Evolutionary conservation across 768 basidiomycete genomes (phyloP).

Genomic region (Hemileccinum rubropunctum): DNA sequence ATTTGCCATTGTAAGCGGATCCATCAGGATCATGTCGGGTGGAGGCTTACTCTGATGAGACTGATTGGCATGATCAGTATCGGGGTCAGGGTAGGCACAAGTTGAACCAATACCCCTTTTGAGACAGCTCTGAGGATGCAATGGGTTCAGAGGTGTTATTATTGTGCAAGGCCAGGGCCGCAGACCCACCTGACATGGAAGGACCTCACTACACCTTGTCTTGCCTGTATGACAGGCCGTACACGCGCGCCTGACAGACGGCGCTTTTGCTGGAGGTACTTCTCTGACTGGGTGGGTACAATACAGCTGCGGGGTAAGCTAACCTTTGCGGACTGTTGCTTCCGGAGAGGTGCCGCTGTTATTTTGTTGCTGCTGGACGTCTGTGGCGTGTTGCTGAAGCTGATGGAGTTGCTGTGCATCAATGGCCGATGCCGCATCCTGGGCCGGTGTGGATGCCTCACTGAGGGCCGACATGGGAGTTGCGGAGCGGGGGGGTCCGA

Average conservation of each 20-base stretch:
- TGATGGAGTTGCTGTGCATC: conserved; percentile 55
- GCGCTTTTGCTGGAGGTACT: conserved; percentile 60
- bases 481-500: conserved; percentile 40
- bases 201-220: conserved; percentile 77
- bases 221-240: conserved; percentile 81
- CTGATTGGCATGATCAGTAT: conserved; percentile 46
- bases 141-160: conserved; percentile 4
- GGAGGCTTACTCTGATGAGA: conserved; percentile 27
- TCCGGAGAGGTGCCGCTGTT: conserved; percentile 29
- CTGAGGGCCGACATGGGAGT: conserved; percentile 73
- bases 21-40: background rate
- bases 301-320: conserved; percentile 28
- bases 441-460: conserved; percentile 66
- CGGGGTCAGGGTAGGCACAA: conserved; percentile 80
- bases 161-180: conserved; percentile 6
- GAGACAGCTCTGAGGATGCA: conserved; percentile 62
- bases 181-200: conserved; percentile 69
- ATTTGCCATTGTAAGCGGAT: conserved; percentile 5
- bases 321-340: conserved; percentile 56
- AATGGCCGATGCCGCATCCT: conserved; percentile 57
- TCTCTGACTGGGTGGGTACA: conserved; percentile 11
- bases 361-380: conserved; percentile 37
- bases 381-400: conserved; percentile 35
- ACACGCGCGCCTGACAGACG: conserved; percentile 78
- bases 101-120: conserved; percentile 71